A percentile compares a stretch with the other conserved stretches of the same genome.
Conservation (phyloP, 2,329 filamentous ascomycete genomes). For the Fusarium tjaetaba region DNA sequence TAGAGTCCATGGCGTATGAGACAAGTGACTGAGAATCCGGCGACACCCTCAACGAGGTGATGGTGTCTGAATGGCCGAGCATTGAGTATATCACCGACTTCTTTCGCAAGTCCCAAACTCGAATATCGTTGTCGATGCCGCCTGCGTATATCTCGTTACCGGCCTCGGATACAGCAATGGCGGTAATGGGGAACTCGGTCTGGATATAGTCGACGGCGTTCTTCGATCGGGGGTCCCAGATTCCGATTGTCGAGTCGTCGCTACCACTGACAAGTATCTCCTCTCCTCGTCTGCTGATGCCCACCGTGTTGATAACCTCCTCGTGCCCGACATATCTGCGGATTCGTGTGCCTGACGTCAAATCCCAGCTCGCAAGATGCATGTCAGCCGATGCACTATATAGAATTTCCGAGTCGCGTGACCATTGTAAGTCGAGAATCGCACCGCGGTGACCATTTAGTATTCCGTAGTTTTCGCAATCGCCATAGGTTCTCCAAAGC, state of each 20-base stretch:
- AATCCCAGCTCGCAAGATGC: conserved; percentile 93
- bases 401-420: conserved; percentile 88
- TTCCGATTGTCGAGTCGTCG: conserved; percentile 91
- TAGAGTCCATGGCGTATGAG: conserved; percentile 94
- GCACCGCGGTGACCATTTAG: conserved; percentile 91
- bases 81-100: conserved; percentile 88
- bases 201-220: conserved; percentile 87
- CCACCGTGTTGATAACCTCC: conserved; percentile 92
- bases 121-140: conserved; percentile 96
- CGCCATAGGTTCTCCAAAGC: conserved; percentile 91
- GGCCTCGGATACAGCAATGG: conserved; percentile 89
- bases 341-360: conserved; percentile 91
- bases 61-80: conserved; percentile 88
- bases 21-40: conserved; percentile 91
- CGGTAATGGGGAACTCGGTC: conserved; percentile 91
- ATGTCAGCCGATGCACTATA: conserved; percentile 95
- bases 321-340: conserved; percentile 92
- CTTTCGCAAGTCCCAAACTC: conserved; percentile 96
- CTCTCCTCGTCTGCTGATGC: conserved; percentile 88
- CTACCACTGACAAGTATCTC: conserved; percentile 91
- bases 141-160: conserved; percentile 96
- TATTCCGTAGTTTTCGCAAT: conserved; percentile 93
- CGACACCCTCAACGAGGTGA: conserved; percentile 90
- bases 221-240: conserved; percentile 96
- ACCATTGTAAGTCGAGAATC: conserved; percentile 94